phyloP scores from a whole-genome alignment of 108 stramenopile genomes.

The Skeletonema marinoi region DNA sequence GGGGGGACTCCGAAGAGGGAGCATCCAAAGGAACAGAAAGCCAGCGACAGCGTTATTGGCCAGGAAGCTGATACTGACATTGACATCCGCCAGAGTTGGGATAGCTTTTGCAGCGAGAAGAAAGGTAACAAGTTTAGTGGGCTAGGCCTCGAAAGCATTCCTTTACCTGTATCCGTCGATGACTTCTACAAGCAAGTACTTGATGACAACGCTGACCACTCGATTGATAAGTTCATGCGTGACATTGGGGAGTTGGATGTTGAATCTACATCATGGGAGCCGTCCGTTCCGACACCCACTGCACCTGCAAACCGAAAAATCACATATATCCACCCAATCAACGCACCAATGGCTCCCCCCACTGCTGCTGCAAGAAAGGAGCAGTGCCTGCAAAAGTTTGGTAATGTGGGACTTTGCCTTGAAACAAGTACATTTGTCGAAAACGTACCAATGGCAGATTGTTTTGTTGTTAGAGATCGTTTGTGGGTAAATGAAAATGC shows the following conservation, averaged over 20 bases:
- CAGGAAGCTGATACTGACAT: neutral
- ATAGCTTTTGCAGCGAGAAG: slow-evolving; percentile 23
- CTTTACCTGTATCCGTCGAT: slow-evolving; percentile 51
- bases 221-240: slow-evolving; percentile 55
- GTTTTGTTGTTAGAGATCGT: slow-evolving; percentile 80
- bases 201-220: slow-evolving; percentile 53
- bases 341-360: slow-evolving; percentile 88
- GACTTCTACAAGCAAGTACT: slow-evolving; percentile 60
- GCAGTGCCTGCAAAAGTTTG: slow-evolving; percentile 63
- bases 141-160: slow-evolving; percentile 26
- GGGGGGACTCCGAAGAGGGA: slow-evolving; percentile 8
- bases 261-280: slow-evolving; percentile 59
- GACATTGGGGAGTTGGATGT: slow-evolving; percentile 59
- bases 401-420: slow-evolving; percentile 58
- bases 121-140: slow-evolving; percentile 26
- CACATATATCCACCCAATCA: slow-evolving; percentile 76
- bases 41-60: neutral
- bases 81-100: slow-evolving; percentile 13
- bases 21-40: neutral
- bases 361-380: slow-evolving; percentile 71
- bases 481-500: slow-evolving; percentile 54
- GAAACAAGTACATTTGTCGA: slow-evolving; percentile 75
- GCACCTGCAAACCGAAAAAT: slow-evolving; percentile 52
- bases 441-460: slow-evolving; percentile 89
- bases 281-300: neutral